phyloP scores from a whole-genome alignment of 257 asterid genomes.

The Asclepias syriaca region DNA sequence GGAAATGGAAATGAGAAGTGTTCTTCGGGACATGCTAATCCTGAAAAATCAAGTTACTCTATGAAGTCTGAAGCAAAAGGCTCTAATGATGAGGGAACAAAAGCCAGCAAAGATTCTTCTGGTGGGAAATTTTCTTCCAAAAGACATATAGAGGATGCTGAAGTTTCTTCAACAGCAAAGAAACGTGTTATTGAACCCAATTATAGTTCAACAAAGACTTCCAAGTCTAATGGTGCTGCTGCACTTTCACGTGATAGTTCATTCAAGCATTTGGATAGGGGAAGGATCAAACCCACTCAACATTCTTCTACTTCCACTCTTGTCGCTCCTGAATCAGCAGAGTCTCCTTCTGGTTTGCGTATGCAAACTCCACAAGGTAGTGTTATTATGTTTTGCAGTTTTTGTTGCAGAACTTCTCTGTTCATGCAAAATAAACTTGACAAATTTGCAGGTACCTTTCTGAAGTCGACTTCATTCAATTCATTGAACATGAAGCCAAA shows the following conservation, averaged over 20 bases:
- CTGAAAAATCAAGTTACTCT: constrained; percentile 29
- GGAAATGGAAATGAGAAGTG: constrained; percentile 8
- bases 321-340: constrained; percentile 36
- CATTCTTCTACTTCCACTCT: constrained; percentile 34
- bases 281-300: constrained; percentile 40
- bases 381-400: constrained; percentile 9
- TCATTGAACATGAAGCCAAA: constrained; percentile 9
- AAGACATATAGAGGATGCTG: constrained; percentile 60
- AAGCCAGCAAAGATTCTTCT: constrained; percentile 3
- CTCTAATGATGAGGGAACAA: constrained; percentile 22
- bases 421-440: constrained; percentile 6
- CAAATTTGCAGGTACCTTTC: constrained; percentile 41
- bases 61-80: constrained; percentile 31
- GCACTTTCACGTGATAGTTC: constrained; percentile 60
- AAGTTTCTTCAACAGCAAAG: constrained; percentile 62
- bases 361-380: constrained; percentile 41
- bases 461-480: constrained; percentile 19
- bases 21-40: constrained; percentile 48
- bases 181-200: constrained; percentile 49
- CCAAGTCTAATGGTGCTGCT: constrained; percentile 34
- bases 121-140: constrained; percentile 31
- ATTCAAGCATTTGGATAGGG: constrained; percentile 48
- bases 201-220: constrained; percentile 43
- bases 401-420: not conserved
- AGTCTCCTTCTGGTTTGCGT: constrained; percentile 30